Evolutionary conservation across 441 rosid genomes (phyloP).

Genomic region (Melastoma candidum): DNA sequence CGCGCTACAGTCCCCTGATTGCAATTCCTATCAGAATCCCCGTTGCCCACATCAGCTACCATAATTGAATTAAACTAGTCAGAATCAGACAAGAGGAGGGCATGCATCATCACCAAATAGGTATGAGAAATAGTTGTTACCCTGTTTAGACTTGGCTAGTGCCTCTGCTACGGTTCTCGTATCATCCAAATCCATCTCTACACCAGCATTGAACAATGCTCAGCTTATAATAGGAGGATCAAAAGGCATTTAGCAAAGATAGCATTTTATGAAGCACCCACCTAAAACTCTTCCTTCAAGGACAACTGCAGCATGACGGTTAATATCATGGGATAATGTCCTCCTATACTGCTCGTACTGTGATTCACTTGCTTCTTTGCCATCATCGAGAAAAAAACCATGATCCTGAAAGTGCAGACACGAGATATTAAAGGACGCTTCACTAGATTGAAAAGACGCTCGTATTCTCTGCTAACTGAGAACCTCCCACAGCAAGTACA

Average conservation of each 20-base stretch:
- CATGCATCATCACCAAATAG: conserved; percentile 9
- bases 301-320: conserved; percentile 89
- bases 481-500: too few relatives aligned
- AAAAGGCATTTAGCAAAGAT: conserved; percentile 1
- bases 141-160: conserved; percentile 56
- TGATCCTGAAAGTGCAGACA: conserved; percentile 41
- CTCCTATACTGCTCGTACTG: conserved; percentile 50
- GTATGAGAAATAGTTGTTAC: conserved; percentile 26
- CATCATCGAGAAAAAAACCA: conserved; percentile 68
- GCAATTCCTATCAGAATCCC: conserved; percentile 34
- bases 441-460: too few relatives aligned
- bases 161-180: conserved; percentile 79
- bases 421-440: too few relatives aligned
- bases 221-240: too few relatives aligned
- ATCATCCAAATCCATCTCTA: conserved; percentile 76
- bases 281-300: conserved; percentile 86
- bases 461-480: too few relatives aligned
- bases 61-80: conserved; percentile 7
- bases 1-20: conserved; percentile 43
- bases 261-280: conserved; percentile 17
- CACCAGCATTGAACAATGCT: conserved; percentile 11
- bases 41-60: conserved; percentile 30
- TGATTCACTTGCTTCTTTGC: conserved; percentile 45
- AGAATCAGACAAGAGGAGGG: conserved; percentile 11
- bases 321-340: conserved; percentile 73